Evolutionary conservation across 345 rosid genomes (phyloP), one percentile per base, ranked within the genome.

Genomic region (Clarkia xantiana): DNA sequence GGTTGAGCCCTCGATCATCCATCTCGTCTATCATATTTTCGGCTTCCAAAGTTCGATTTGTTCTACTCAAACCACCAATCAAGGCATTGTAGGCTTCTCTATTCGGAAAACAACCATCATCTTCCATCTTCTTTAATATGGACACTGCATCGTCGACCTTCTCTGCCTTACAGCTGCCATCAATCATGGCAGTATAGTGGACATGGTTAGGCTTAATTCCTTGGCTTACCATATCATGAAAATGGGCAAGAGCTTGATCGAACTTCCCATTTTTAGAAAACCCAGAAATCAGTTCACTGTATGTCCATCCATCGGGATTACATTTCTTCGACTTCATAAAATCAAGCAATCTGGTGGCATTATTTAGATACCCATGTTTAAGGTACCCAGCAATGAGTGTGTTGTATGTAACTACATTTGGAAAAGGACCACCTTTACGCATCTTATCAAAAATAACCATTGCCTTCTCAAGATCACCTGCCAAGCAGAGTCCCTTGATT

Each of bases 251-350:
- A 29, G 84, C 89, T 13, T 22, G 44, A 62, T 71, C 76, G 57
- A 73, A 54, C 62, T 65, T 73, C 19, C 76, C 74, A 44, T 58
- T 60, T 61, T 61, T 69, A 65, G 76, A 81, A 61, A 73, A 69
- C 29, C 89, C 89, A 16, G 69, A 66, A 62, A 77, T 75, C 55
- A 81, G 76, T 63, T 75, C 76, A 56, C 78, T 62, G 57, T 71
- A 78, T 42, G 84, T 78, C 74, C 76, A 71, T 56, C 66, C 66
- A 67, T 81, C 80, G 18, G 89, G 82, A 39, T 34, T 14, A 45
- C 69, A 71, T 19, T 44, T 60, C 52, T 47, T 47, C 43, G 63
- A 72, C 64, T 67, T 78, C 80, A 78, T 78, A 60, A 71, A 56
- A 40, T 63, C 69, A 40, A 73, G 56, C 46, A 75, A 47, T 66